A percentile compares a stretch with the other conserved stretches of the same genome.
Conservation (phyloP, 768 basidiomycete genomes). For the Pisolithus orientalis region DNA sequence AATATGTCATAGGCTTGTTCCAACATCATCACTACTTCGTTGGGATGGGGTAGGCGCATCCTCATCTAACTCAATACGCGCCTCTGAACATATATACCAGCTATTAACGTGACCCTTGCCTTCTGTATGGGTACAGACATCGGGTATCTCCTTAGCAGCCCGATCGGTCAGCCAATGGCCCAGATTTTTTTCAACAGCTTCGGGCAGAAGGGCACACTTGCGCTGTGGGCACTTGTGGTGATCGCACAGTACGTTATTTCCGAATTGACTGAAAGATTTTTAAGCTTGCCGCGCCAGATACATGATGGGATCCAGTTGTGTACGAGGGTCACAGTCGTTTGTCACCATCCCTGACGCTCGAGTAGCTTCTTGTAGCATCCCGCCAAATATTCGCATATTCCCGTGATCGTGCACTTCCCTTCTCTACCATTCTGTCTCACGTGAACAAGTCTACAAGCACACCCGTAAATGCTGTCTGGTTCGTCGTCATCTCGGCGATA, state of each 20-base stretch:
- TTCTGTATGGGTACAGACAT: conserved; percentile 56
- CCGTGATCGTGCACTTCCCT: conserved; percentile 33
- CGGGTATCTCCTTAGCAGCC: conserved; percentile 30
- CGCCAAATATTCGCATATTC: conserved; percentile 41
- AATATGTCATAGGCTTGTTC: conserved; percentile 22
- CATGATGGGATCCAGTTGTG: conserved; percentile 47
- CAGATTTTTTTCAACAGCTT: conserved; percentile 37
- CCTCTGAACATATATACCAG: conserved; percentile 14
- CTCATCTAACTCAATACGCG: not conserved
- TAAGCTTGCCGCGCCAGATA: conserved; percentile 21
- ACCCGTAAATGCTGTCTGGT: conserved; percentile 38
- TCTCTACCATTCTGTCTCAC: conserved; percentile 31
- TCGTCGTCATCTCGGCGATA: conserved; percentile 28
- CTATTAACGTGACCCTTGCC: conserved; percentile 46
- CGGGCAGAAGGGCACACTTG: conserved; percentile 38
- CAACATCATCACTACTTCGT: conserved; percentile 36
- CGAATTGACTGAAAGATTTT: not conserved
- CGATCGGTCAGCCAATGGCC: conserved; percentile 43
- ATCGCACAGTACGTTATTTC: conserved; percentile 35
- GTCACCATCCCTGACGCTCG: conserved; percentile 30
- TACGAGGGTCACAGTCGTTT: conserved; percentile 5
- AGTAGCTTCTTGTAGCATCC: conserved; percentile 28
- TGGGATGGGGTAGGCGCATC: conserved; percentile 36
- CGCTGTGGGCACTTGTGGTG: conserved; percentile 49
- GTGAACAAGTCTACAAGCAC: conserved; percentile 27